Base-by-base conservation (phyloP, 106 monocot genomes). In the Iris macrosiphon region DNA sequence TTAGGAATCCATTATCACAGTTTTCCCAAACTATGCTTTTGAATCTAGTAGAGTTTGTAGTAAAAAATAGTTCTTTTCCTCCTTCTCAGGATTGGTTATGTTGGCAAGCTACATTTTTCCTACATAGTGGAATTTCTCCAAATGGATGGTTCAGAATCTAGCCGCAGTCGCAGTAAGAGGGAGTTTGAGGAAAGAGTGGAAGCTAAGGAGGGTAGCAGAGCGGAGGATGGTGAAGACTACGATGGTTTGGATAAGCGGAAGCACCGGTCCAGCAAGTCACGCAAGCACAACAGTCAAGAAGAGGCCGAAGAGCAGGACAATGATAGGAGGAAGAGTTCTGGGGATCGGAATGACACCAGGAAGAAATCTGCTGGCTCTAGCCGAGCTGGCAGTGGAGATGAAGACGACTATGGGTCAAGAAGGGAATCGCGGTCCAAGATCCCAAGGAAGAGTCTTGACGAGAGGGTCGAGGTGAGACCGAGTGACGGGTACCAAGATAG, bases 361-460 rank as follows among this genome's bases (percentile, higher is more conserved):
- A 77, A 39, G 66, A 83, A 60, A 46, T 52, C 58, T 30, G 66
- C 26, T 25, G 31, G 67, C 35, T 71, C 70, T 15, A 64, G 59
- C 46, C 59, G 47, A 27, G 61, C 31, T 12, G 79, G 56, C 23
- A 78, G 68, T 45, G 55, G 61, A 27, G 80, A 81, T 40, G 82
- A 92, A 23, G 85, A 75, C 60, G 79, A 85, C 10, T 82, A 83
- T 30, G 66, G 65, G 13, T 24, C 12, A 6, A 84, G 45, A 40
- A 78, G 68, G 53, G 77, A 75, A 3, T 78, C 80, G 1, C 65
- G 80, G 2, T 75, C 80, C 22, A 84, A 78, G 69, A 30, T 45
- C 33, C 42, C 60, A 13, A 84, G 80, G 41, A 88, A 64, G 63
- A 83, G 49, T 61, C 18, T 49, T 7, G 80, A 77, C 9, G 91